Conservation (phyloP, 257 asterid species). For the Primulina eburnea region DNA sequence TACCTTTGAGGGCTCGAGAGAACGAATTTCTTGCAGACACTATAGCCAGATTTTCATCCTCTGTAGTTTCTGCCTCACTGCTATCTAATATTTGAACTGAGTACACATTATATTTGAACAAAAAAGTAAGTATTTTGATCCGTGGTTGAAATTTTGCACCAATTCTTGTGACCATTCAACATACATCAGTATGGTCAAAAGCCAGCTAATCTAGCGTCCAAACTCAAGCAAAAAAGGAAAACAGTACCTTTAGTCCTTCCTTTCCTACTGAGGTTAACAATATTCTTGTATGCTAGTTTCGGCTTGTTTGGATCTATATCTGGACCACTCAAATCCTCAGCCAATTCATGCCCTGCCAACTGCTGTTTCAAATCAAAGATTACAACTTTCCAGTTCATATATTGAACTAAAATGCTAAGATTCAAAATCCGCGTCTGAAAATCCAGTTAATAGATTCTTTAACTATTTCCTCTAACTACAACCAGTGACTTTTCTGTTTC, state of each 20-base stretch:
- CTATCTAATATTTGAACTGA: constrained; percentile 55
- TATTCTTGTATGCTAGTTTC: constrained; percentile 39
- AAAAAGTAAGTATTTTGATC: constrained; percentile 21
- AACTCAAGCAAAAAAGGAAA: constrained; percentile 22
- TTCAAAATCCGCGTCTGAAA: constrained; percentile 22
- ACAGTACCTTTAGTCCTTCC: constrained; percentile 69
- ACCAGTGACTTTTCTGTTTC: not conserved
- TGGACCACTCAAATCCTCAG: constrained; percentile 65
- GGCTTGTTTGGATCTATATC: constrained; percentile 77
- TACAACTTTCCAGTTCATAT: constrained; percentile 43
- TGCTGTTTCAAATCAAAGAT: constrained; percentile 76
- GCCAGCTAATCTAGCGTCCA: constrained; percentile 23
- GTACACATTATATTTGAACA: constrained; percentile 27
- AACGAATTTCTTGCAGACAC: constrained; percentile 87
- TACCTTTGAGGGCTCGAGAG: constrained; percentile 93
- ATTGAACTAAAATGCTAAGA: constrained; percentile 15
- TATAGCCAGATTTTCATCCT: constrained; percentile 51
- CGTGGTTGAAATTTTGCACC: constrained; percentile 6
- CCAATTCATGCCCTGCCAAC: constrained; percentile 68
- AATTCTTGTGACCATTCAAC: not conserved
- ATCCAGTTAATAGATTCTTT: constrained; percentile 20
- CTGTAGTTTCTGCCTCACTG: constrained; percentile 73
- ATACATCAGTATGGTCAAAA: constrained; percentile 3
- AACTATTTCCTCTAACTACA: constrained; percentile 2
- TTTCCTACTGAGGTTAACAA: constrained; percentile 50